Conservation (phyloP, 139 green algal species). For the Chlorella sp. region DNA sequence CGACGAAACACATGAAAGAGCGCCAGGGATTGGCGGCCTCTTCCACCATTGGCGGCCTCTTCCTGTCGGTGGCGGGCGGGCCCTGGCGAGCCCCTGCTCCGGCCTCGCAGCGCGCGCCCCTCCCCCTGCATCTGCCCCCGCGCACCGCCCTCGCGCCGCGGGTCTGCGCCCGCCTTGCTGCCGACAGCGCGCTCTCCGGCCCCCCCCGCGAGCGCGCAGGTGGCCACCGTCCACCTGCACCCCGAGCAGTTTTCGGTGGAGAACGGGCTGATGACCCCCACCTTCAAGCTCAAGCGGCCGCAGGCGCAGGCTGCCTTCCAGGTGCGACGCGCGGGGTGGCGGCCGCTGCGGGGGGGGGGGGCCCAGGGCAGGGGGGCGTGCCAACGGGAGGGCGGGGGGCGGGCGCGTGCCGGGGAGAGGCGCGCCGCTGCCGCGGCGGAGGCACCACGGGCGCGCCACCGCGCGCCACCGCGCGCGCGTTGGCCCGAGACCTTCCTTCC, state of each 20-base stretch:
- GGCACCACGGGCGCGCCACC: too few relatives aligned
- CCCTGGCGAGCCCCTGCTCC: neutral
- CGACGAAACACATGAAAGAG: too few relatives aligned
- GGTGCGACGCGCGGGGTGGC: slow-evolving; percentile 38
- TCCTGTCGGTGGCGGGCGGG: too few relatives aligned
- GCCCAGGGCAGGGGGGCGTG: neutral
- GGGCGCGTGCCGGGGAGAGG: neutral
- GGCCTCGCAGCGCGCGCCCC: too few relatives aligned
- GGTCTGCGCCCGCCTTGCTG: neutral
- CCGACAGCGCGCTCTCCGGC: neutral
- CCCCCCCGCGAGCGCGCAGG: slow-evolving; percentile 34
- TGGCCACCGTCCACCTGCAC: slow-evolving; percentile 72
- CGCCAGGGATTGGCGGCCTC: too few relatives aligned
- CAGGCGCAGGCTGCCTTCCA: slow-evolving; percentile 65
- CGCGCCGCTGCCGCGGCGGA: too few relatives aligned
- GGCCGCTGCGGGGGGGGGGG: neutral
- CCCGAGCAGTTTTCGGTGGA: slow-evolving; percentile 90
- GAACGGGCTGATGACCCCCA: slow-evolving; percentile 87
- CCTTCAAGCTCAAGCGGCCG: slow-evolving; percentile 90
- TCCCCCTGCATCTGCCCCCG: too few relatives aligned
- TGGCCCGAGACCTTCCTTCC: neutral
- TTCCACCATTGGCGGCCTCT: too few relatives aligned
- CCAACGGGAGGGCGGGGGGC: neutral
- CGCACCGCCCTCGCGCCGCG: too few relatives aligned
- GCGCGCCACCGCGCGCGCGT: neutral